Conservation (phyloP, 1,139 yeast species). For the Lodderomyces pseudojiufengensis region DNA sequence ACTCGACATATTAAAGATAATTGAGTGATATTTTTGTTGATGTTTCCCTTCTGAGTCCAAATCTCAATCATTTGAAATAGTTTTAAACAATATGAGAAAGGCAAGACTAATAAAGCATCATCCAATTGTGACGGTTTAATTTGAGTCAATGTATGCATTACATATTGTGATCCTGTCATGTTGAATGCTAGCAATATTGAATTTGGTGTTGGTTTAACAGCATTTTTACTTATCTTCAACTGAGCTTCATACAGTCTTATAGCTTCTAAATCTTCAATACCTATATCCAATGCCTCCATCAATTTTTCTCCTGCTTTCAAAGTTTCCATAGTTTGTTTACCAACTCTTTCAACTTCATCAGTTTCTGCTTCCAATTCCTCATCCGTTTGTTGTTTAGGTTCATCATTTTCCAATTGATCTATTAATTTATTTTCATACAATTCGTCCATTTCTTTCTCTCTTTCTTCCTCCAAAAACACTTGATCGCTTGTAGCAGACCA, state of each 20-base stretch:
- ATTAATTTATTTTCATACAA: conserved; percentile 75
- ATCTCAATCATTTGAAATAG: conserved; percentile 68
- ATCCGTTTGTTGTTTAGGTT: conserved; percentile 26
- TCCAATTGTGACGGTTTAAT: conserved; percentile 85
- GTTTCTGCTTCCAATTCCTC: conserved; percentile 36
- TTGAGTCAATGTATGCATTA: conserved; percentile 62
- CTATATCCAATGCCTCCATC: conserved; percentile 89
- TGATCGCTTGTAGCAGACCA: conserved; percentile 95
- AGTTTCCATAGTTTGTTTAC: conserved; percentile 84
- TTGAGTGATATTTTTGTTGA: conserved; percentile 43
- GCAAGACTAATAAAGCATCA: conserved; percentile 86
- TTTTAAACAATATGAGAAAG: conserved; percentile 77
- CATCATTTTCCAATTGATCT: conserved; percentile 56
- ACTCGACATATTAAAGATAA: conserved; percentile 69
- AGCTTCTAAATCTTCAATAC: conserved; percentile 66
- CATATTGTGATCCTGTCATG: conserved; percentile 72
- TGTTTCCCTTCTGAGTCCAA: conserved; percentile 58
- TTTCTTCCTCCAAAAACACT: conserved; percentile 91
- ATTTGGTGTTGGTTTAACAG: conserved; percentile 59
- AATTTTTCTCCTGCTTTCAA: conserved; percentile 92
- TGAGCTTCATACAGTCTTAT: conserved; percentile 43
- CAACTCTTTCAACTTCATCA: conserved; percentile 57
- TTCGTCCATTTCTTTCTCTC: conserved; percentile 93
- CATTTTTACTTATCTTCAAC: conserved; percentile 39
- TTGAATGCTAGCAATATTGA: conserved; percentile 69